Evolutionary conservation across 305 asterid species (phyloP).

Genomic region (Salvia sclarea): DNA sequence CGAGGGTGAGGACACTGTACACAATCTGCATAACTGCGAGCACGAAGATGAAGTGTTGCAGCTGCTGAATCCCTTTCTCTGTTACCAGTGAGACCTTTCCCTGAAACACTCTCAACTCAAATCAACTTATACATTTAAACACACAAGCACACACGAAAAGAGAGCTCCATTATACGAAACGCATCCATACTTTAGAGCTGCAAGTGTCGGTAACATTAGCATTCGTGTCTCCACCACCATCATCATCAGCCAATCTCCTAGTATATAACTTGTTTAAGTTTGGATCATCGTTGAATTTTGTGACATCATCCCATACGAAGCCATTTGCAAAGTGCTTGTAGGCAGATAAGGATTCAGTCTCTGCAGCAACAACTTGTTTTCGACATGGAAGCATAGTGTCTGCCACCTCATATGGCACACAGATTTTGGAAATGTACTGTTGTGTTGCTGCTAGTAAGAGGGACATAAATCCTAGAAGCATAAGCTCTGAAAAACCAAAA

Average conservation of each 20-base stretch:
- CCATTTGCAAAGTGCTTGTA: background rate
- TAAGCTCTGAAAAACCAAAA: constrained; percentile 28
- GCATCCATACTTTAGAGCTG: constrained; percentile 13
- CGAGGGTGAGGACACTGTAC: constrained; percentile 38
- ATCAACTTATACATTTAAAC: too few relatives aligned
- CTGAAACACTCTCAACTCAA: constrained; percentile 11
- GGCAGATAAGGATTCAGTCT: constrained; percentile 3
- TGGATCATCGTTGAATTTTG: background rate
- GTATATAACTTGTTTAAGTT: background rate
- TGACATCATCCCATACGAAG: background rate
- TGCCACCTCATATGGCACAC: constrained; percentile 30
- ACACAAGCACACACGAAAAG: background rate
- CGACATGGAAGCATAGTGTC: constrained; percentile 43
- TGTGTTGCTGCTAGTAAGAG: constrained; percentile 38
- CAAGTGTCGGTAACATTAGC: constrained; percentile 31
- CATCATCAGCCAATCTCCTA: constrained; percentile 22
- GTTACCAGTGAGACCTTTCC: constrained; percentile 34
- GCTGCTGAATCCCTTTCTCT: constrained; percentile 36
- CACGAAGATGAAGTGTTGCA: constrained; percentile 36
- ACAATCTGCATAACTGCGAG: constrained; percentile 40
- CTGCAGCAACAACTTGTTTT: background rate
- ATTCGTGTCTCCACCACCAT: background rate
- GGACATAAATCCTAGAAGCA: constrained; percentile 46
- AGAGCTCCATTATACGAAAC: background rate
- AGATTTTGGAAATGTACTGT: constrained; percentile 31